phyloP scores from a whole-genome alignment of 1,139 yeast genomes.

The Lodderomyces jiufengensis region DNA sequence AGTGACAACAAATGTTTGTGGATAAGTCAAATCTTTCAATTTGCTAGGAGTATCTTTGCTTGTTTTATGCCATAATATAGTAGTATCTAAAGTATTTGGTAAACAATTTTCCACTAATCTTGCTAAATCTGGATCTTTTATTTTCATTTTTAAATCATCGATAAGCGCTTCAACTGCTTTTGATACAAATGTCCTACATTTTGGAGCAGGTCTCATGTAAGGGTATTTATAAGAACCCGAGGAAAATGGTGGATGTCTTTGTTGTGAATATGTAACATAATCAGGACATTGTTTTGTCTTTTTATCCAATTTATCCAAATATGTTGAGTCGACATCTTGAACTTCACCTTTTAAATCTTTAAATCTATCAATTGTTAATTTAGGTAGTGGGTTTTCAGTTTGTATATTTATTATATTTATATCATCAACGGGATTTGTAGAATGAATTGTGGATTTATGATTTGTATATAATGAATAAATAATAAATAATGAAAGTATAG shows the following conservation, averaged over 20 bases:
- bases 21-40: slow-evolving; percentile 8
- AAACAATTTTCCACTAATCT: slow-evolving; percentile 76
- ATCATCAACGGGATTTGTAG: slow-evolving; percentile 3
- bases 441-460: background rate
- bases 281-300: slow-evolving; percentile 32
- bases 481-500: slow-evolving; percentile 3
- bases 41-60: slow-evolving; percentile 1
- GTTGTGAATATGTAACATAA: slow-evolving; percentile 39
- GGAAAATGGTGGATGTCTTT: slow-evolving; percentile 48
- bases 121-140: slow-evolving; percentile 63
- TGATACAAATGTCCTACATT: slow-evolving; percentile 73
- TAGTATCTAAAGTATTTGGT: slow-evolving; percentile 87
- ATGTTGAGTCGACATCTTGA: slow-evolving; percentile 5
- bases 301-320: slow-evolving; percentile 17
- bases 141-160: slow-evolving; percentile 44
- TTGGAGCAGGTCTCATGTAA: slow-evolving; percentile 67
- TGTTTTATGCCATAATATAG: slow-evolving; percentile 65
- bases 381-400: background rate
- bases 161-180: slow-evolving; percentile 62
- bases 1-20: slow-evolving; percentile 65
- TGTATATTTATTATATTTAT: background rate
- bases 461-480: background rate
- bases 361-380: background rate
- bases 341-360: background rate
- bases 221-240: slow-evolving; percentile 52